Evolutionary conservation across 1,284 basidiomycete genomes (phyloP).

Genomic region (Ustilago loliicola): DNA sequence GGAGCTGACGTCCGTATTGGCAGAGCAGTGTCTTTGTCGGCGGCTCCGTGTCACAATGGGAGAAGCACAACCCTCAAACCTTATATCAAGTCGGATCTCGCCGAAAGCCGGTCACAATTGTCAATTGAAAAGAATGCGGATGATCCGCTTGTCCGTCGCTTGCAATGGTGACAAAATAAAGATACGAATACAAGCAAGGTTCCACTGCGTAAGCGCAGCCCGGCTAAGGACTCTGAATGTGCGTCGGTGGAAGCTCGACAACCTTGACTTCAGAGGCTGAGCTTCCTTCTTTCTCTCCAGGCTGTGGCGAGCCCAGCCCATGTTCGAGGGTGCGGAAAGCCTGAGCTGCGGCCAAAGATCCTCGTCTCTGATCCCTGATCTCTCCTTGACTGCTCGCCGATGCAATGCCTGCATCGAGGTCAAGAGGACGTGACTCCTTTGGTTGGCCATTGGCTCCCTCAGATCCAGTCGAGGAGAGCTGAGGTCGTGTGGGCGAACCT

Average conservation of each 20-base stretch:
- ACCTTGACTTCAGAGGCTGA: conserved; percentile 17
- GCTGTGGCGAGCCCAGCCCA: conserved; percentile 20
- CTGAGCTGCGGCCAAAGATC: conserved; percentile 18
- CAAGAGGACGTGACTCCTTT: background rate
- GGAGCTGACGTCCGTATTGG: background rate
- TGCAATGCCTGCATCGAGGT: conserved; percentile 9
- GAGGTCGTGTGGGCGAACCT: conserved; percentile 10
- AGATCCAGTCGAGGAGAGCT: conserved; percentile 19
- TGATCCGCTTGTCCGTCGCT: conserved; percentile 2
- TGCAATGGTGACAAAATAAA: background rate
- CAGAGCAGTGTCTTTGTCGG: background rate
- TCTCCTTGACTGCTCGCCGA: background rate
- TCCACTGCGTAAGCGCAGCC: background rate
- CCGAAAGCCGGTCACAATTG: background rate
- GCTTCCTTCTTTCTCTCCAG: conserved; percentile 10
- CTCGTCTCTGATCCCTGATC: conserved; percentile 6
- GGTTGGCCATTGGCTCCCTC: background rate
- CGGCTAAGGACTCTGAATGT: conserved; percentile 25
- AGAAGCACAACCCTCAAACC: background rate
- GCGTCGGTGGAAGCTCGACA: conserved; percentile 37
- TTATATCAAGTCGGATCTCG: background rate
- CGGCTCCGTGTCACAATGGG: background rate
- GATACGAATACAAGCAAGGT: conserved; percentile 12
- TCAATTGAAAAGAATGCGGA: background rate
- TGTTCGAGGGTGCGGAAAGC: conserved; percentile 33